Conservation (phyloP, 75 land plant species). For the Cunninghamia lanceolata region DNA sequence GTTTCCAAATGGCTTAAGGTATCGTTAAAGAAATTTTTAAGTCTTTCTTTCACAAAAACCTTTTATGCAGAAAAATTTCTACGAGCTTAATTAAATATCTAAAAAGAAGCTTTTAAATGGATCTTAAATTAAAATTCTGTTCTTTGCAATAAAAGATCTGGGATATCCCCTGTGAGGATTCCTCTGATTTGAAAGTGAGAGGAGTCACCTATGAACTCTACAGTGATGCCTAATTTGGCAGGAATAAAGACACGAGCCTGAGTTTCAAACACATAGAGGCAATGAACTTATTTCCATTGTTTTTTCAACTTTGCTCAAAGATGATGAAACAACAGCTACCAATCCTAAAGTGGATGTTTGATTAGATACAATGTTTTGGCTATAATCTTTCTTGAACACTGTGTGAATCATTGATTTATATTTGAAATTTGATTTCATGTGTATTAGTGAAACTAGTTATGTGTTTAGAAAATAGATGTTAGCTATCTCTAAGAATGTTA, state of each 20-base stretch:
- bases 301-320: neutral
- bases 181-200: too few relatives aligned
- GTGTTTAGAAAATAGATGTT: neutral
- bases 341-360: neutral
- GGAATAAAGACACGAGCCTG: neutral
- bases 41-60: too few relatives aligned
- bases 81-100: too few relatives aligned
- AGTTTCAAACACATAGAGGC: neutral
- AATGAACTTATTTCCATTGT: neutral
- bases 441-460: neutral
- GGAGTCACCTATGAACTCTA: too few relatives aligned
- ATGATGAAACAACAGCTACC: neutral
- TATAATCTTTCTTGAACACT: neutral
- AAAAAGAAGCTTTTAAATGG: too few relatives aligned
- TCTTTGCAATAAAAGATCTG: too few relatives aligned
- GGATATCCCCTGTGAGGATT: too few relatives aligned
- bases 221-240: neutral
- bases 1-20: too few relatives aligned
- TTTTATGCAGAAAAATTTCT: too few relatives aligned
- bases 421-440: too few relatives aligned
- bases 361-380: neutral
- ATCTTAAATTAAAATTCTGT: too few relatives aligned
- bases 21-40: too few relatives aligned
- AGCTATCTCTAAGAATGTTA: neutral
- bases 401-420: neutral